Evolutionary conservation across 495 filamentous ascomycete genomes (phyloP).

Genomic region (Talaromyces nanjingensis): DNA sequence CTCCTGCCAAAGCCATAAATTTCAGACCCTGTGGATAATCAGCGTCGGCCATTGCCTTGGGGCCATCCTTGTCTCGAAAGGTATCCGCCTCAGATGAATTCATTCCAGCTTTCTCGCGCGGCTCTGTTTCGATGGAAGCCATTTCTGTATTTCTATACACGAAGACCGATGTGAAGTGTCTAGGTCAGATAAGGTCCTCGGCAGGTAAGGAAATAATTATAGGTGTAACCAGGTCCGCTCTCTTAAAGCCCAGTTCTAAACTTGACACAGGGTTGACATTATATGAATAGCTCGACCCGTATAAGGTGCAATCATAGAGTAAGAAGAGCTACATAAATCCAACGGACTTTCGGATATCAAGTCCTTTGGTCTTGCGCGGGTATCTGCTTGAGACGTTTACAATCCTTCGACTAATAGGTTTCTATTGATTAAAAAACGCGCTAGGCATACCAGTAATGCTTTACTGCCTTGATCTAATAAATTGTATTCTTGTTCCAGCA

Average conservation of each 20-base stretch:
- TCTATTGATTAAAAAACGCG: no score
- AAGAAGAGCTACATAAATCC: background rate
- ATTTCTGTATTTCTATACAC: background rate
- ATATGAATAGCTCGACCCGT: no score
- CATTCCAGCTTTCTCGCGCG: background rate
- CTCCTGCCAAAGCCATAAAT: background rate
- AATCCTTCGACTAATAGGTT: background rate
- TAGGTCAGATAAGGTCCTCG: no score
- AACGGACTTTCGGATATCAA: background rate
- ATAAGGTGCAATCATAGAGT: background rate
- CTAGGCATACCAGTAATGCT: no score
- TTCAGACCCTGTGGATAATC: background rate
- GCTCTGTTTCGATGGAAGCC: background rate
- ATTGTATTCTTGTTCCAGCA: no score
- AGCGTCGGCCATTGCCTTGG: background rate
- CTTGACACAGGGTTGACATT: no score
- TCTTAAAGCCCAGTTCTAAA: no score
- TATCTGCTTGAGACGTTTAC: background rate
- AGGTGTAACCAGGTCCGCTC: no score
- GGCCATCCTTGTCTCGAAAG: background rate
- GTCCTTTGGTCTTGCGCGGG: background rate
- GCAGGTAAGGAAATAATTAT: no score
- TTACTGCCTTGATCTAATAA: no score
- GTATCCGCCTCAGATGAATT: background rate
- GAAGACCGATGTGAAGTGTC: no score